These are phyloP conservation scores for Gossypium lobatum DNA, from an alignment of 441 rosid species.

Conservation along the genomic window DNA sequence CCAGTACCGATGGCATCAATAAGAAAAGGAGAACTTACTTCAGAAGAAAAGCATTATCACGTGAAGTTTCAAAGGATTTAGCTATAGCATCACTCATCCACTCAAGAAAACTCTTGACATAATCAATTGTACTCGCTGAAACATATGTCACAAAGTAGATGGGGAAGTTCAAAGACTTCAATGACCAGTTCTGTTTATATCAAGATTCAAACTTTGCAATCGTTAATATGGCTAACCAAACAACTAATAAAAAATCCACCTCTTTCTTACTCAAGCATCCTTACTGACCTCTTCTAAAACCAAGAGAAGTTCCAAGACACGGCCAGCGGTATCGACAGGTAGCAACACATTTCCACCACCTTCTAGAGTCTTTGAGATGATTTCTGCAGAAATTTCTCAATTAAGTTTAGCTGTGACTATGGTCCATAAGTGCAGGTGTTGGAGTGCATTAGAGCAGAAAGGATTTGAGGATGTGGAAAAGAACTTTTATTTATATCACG, in stretches of 20 bases:
- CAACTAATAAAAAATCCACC: neutral
- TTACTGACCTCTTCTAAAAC: slow-evolving; percentile 76
- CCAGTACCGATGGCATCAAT: neutral
- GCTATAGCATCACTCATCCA: slow-evolving; percentile 99
- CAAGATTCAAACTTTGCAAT: slow-evolving; percentile 21
- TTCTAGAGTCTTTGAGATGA: slow-evolving; percentile 66
- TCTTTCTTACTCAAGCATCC: neutral
- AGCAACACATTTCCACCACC: slow-evolving; percentile 84
- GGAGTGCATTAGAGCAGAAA: slow-evolving; percentile 10
- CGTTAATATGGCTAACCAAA: slow-evolving; percentile 10
- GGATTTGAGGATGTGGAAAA: neutral
- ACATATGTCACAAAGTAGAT: slow-evolving; percentile 86
- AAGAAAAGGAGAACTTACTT: slow-evolving; percentile 40
- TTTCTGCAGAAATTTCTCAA: slow-evolving; percentile 21
- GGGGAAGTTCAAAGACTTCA: slow-evolving; percentile 61
- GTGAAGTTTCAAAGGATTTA: slow-evolving; percentile 92
- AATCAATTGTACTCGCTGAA: slow-evolving; percentile 90
- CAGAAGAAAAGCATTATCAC: slow-evolving; percentile 92
- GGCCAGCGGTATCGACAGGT: slow-evolving; percentile 87
- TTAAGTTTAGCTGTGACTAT: neutral
- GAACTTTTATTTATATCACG: neutral
- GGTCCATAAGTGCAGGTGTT: neutral
- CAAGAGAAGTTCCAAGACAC: slow-evolving; percentile 85
- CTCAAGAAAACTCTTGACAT: slow-evolving; percentile 95
- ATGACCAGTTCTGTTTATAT: slow-evolving; percentile 57